Conservation (phyloP, 306 rosid species). For the Vigna radiata region DNA sequence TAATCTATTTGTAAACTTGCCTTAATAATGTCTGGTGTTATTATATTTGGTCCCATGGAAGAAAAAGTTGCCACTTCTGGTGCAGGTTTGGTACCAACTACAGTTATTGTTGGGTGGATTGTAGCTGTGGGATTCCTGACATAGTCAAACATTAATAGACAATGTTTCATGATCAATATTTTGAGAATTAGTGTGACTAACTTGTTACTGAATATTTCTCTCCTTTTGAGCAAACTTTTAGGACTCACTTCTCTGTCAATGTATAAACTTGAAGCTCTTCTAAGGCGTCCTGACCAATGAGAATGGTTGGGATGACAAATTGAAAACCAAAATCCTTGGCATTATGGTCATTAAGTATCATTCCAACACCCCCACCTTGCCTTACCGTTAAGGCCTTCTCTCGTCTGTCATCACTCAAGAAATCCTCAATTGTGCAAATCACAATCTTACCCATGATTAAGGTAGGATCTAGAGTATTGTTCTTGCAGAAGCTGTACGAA, state of each 20-base stretch:
- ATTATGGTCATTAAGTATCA: slow-evolving; percentile 69
- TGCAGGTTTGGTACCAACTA: slow-evolving; percentile 61
- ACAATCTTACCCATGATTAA: slow-evolving; percentile 68
- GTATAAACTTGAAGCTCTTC: slow-evolving; percentile 67
- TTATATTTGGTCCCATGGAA: slow-evolving; percentile 70
- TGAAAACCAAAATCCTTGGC: slow-evolving; percentile 65
- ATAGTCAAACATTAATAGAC: slow-evolving; percentile 31
- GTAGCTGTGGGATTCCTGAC: slow-evolving; percentile 65
- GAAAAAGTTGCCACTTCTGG: slow-evolving; percentile 71
- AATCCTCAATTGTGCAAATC: slow-evolving; percentile 59
- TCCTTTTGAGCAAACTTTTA: neutral
- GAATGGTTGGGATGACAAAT: slow-evolving; percentile 64
- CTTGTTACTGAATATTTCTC: neutral
- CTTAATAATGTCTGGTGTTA: slow-evolving; percentile 72
- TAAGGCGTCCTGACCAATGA: slow-evolving; percentile 64
- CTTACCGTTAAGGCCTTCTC: slow-evolving; percentile 49
- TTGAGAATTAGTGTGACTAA: slow-evolving; percentile 23
- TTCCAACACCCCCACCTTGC: slow-evolving; percentile 76
- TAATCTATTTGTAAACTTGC: slow-evolving; percentile 42
- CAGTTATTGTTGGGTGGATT: slow-evolving; percentile 56
- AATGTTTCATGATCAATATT: slow-evolving; percentile 10
- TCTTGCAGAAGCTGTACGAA: slow-evolving; percentile 68
- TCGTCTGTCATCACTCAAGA: slow-evolving; percentile 45
- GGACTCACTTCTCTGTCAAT: slow-evolving; percentile 63
- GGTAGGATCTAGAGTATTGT: slow-evolving; percentile 58